These are phyloP conservation scores for Phytophthora idaei DNA, from an alignment of 352 stramenopile genomes.

Conservation along the genomic window DNA sequence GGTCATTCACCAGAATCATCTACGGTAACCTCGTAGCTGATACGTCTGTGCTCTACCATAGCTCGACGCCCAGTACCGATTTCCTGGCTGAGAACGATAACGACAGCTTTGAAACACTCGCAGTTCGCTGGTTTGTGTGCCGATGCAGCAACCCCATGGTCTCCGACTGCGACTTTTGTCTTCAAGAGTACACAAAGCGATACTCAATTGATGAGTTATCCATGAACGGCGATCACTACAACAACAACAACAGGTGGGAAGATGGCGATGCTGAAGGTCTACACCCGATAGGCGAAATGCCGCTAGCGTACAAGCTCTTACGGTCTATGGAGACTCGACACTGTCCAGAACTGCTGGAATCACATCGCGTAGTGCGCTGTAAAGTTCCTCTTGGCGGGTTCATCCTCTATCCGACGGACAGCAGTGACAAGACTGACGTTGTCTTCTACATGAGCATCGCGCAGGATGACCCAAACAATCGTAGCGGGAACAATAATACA, in stretches of 20 bases:
- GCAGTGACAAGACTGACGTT: slow-evolving; percentile 67
- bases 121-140: slow-evolving; percentile 75
- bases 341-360: slow-evolving; percentile 67
- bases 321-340: slow-evolving; percentile 67
- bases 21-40: slow-evolving; percentile 75
- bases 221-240: slow-evolving; percentile 35
- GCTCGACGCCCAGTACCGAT: slow-evolving; percentile 24
- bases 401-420: slow-evolving; percentile 68
- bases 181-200: slow-evolving; percentile 74
- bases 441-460: slow-evolving; percentile 76
- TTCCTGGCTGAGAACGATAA: slow-evolving; percentile 9
- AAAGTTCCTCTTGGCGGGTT: slow-evolving; percentile 71
- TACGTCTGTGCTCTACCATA: slow-evolving; percentile 78
- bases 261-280: slow-evolving; percentile 26
- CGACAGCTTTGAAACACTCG: slow-evolving; percentile 49
- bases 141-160: slow-evolving; percentile 68
- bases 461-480: slow-evolving; percentile 18
- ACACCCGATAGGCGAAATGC: slow-evolving; percentile 36
- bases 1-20: slow-evolving; percentile 79
- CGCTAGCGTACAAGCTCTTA: slow-evolving; percentile 74
- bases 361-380: slow-evolving; percentile 64
- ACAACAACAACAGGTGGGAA: slow-evolving; percentile 51
- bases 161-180: slow-evolving; percentile 74
- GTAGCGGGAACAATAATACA: slow-evolving; percentile 8
- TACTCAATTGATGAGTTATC: slow-evolving; percentile 55